phyloP scores from a whole-genome alignment of 768 basidiomycete species.

The Amanita jacksonii region DNA sequence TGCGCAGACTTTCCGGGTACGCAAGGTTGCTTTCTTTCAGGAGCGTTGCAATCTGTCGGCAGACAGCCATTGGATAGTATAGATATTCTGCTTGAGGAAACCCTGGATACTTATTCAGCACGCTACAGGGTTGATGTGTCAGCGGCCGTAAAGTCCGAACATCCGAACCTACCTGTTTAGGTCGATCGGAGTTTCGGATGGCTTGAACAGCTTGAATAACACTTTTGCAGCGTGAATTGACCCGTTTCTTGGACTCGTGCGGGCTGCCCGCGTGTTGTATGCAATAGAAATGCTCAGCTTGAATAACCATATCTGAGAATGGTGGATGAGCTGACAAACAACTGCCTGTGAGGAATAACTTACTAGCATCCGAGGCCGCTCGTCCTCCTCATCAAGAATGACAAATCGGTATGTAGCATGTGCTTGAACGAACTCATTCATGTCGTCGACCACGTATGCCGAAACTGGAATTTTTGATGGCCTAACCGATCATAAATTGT shows the following conservation, averaged over 20 bases:
- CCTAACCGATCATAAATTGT: slow-evolving; percentile 16
- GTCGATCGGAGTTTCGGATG: slow-evolving; percentile 41
- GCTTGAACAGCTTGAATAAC: slow-evolving; percentile 70
- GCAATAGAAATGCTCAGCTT: slow-evolving; percentile 80
- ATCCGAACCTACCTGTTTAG: slow-evolving; percentile 37
- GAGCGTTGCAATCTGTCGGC: slow-evolving; percentile 56
- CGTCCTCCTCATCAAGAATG: slow-evolving; percentile 79
- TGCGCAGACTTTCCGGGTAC: slow-evolving; percentile 67
- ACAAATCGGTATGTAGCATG: slow-evolving; percentile 93
- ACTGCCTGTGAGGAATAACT: slow-evolving; percentile 18
- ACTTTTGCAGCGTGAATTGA: slow-evolving; percentile 73
- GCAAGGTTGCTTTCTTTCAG: slow-evolving; percentile 70
- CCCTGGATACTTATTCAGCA: slow-evolving; percentile 63
- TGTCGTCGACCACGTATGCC: slow-evolving; percentile 86
- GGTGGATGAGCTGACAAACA: neutral
- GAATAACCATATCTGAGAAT: slow-evolving; percentile 81
- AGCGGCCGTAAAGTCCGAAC: neutral
- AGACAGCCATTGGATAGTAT: slow-evolving; percentile 72
- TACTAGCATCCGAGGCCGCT: slow-evolving; percentile 70
- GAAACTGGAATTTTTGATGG: slow-evolving; percentile 54
- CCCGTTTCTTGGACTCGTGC: slow-evolving; percentile 50
- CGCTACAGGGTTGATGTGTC: slow-evolving; percentile 23
- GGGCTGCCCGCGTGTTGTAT: slow-evolving; percentile 49
- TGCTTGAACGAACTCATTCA: slow-evolving; percentile 85
- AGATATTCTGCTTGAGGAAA: slow-evolving; percentile 87